Base-by-base conservation (phyloP, 257 asterid genomes). In the Parsonsia alboflavescens region DNA sequence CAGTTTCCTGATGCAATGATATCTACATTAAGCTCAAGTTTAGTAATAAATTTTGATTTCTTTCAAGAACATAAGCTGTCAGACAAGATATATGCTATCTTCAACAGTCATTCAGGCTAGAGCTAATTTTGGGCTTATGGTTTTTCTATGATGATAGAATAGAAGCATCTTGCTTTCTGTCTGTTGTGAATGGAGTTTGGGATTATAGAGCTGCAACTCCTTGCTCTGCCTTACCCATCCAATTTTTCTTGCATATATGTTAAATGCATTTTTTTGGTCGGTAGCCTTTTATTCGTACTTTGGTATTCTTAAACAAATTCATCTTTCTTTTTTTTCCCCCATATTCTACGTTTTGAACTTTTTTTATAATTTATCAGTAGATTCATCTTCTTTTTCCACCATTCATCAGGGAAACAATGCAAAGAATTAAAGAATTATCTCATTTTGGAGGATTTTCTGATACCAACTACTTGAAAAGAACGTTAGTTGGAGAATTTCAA, bases 401-500 rank as follows among this genome's bases (percentile, higher is more conserved):
- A 1, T 45, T 49, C 42, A 22, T 68, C 83, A 94, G 99, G 88
- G 93, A 88, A 81, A 90, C 89, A 73, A 81, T 84, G 89, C 82
- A 85, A 81, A 88, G 89, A 76, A 86, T 88, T 57, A 75, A 39
- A 75, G 96, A 95, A 77, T 84, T 95, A 84, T 82, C 83, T 81
- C 86, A 75, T 78, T 90, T 95, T 80, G 98, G 99, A 78, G 99
- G 99, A 52, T 92, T 92, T 86, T 84, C 85, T 78, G 97, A 92
- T 85, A 71, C 88, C 52, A 91, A 80, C 42, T 92, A 80, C 87
- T 80, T 95, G 90, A 83, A 70, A 76, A 85, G 98, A 84, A 86
- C 99, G 64, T 84, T 95, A 76, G 88, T 89, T 57, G 82, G 85
- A 80, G 98, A 87, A 84, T 95, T 90, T 84, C 95, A 80, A 80